These are phyloP conservation scores for Metschnikowia lochheadii DNA, from an alignment of 805 yeast genomes.

Conservation along the genomic window DNA sequence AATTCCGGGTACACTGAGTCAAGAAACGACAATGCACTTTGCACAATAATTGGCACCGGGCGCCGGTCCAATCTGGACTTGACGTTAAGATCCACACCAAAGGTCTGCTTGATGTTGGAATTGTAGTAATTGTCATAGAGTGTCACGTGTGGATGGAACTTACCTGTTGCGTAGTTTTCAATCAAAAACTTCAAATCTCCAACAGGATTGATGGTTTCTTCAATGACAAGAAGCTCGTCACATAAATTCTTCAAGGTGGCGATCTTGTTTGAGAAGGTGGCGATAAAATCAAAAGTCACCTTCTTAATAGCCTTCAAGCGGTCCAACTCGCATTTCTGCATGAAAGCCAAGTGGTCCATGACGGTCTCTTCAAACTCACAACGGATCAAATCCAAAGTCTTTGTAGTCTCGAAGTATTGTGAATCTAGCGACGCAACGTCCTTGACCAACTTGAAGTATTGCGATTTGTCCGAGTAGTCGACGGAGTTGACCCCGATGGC, in stretches of 20 bases:
- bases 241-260: conserved; percentile 53
- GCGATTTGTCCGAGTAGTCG: conserved; percentile 49
- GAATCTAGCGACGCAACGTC: conserved; percentile 59
- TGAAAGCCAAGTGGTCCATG: conserved; percentile 66
- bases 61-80: conserved; percentile 68
- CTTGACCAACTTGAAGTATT: conserved; percentile 45
- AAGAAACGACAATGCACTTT: conserved; percentile 59
- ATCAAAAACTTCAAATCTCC: conserved; percentile 64
- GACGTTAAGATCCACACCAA: conserved; percentile 74
- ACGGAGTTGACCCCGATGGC: conserved; percentile 41
- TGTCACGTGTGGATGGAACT: conserved; percentile 65
- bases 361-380: conserved; percentile 71
- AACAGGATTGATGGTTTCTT: conserved; percentile 67
- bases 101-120: conserved; percentile 61
- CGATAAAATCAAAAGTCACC: conserved; percentile 67
- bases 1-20: conserved; percentile 69
- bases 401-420: conserved; percentile 45
- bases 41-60: conserved; percentile 65
- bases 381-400: conserved; percentile 58
- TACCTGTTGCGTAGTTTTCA: conserved; percentile 68
- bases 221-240: conserved; percentile 59
- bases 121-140: conserved; percentile 79
- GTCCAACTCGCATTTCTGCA: conserved; percentile 81
- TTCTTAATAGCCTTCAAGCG: conserved; percentile 72
- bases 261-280: conserved; percentile 59